Percentiles rank a stretch among this genome's conserved stretches.
These are phyloP conservation scores for Vachellia pachyceras DNA, from an alignment of 306 rosid genomes.

Conservation along the genomic window DNA sequence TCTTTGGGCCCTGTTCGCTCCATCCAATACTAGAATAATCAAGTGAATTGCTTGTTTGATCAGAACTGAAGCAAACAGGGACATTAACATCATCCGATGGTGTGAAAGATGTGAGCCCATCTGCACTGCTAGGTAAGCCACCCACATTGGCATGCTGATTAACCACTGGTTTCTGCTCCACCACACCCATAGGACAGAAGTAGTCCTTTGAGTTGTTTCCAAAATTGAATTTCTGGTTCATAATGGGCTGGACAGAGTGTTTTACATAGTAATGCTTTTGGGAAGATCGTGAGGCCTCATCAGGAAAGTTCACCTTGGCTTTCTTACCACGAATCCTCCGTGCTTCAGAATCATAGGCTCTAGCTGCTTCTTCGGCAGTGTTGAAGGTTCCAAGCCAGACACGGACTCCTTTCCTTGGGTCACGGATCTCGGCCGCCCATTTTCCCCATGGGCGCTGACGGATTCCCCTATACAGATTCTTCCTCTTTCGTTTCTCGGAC, in stretches of 20 bases:
- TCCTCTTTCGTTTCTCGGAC: conserved; percentile 74
- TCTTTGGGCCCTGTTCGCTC: conserved; percentile 66
- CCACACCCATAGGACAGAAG: conserved; percentile 44
- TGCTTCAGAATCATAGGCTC: conserved; percentile 93
- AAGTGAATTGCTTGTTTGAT: conserved; percentile 78
- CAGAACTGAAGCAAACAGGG: conserved; percentile 60
- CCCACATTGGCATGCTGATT: conserved; percentile 51
- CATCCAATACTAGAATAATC: conserved; percentile 67
- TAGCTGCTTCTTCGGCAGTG: conserved; percentile 95
- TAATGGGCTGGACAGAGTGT: conserved; percentile 46
- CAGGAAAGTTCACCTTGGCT: conserved; percentile 90
- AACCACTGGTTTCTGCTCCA: conserved; percentile 69
- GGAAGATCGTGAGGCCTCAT: conserved; percentile 54
- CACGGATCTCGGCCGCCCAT: conserved; percentile 97
- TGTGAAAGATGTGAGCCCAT: conserved; percentile 42
- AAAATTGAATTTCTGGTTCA: conserved; percentile 43
- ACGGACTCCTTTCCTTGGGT: conserved; percentile 91
- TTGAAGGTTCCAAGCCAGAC: conserved; percentile 96
- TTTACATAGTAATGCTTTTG: conserved; percentile 46
- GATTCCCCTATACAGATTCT: conserved; percentile 82
- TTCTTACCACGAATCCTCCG: conserved; percentile 85
- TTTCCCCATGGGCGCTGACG: conserved; percentile 97
- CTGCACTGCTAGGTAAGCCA: conserved; percentile 48
- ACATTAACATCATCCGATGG: conserved; percentile 40
- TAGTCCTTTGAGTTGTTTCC: conserved; percentile 44